Base-by-base conservation (phyloP, 805 yeast species). In the Saturnispora sekii region DNA sequence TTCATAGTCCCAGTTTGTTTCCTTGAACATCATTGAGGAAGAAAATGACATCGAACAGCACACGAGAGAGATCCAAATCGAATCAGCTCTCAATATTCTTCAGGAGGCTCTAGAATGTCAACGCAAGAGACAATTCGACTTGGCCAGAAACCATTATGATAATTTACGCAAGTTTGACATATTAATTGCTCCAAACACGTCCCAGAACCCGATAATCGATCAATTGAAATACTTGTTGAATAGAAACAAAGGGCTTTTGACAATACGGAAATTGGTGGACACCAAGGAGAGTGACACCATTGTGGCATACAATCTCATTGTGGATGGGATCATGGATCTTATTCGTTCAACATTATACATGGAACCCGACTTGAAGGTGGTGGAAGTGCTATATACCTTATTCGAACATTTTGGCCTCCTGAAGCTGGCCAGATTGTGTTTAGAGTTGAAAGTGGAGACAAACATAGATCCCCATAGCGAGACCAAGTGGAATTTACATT, bases 31-130 rank as follows among this genome's bases (percentile, higher is more conserved):
- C 38, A 74, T 74, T 35, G 90, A 83, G 46, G 94, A 84, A 56
- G 85, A 83, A 41, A 67, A 76, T 32, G 90, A 85, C 51, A 83
- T 81, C 31, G 96, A 89, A 51, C 90, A 87, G 51, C 95, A 88
- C 56, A 83, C 97, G 1, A 69, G 96, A 40, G 99, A 93, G 59
- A 67, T 90, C 18, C 97, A 90, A 64, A 73, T 80, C 16, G 97
- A 93, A 60, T 84, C 84, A 56, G 93, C 95, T 3, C 81, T 83
- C 59, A 77, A 76, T 52, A 63, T 79, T 10, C 87, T 83, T 58
- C 86, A 86, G 53, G 62, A 64, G 16, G 96, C 96, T 0, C 66
- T 93, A 37, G 60, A 63, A 9, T 64, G 65, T 9, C 90, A 93
- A 52, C 77, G 79, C 50, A 60, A 65, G 1, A 62, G 65, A 3